Conservation (phyloP, 2,329 filamentous ascomycete genomes). For the Fusarium sp. region DNA sequence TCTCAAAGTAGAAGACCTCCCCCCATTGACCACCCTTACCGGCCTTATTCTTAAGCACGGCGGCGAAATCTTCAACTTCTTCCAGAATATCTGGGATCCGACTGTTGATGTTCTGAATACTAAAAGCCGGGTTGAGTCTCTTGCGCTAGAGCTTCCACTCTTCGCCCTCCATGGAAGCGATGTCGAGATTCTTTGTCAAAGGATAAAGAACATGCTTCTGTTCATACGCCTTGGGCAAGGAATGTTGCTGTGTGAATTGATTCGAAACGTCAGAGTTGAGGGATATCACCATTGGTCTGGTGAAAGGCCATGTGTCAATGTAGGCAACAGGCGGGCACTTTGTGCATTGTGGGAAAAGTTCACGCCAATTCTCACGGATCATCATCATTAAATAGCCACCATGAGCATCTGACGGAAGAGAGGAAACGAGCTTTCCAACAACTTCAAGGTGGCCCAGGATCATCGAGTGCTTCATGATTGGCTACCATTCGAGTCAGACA, state of each 20-base stretch:
- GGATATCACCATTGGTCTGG: conserved; percentile 27
- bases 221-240: conserved; percentile 43
- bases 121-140: conserved; percentile 53
- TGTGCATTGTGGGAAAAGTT: conserved; percentile 33
- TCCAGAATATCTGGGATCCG: conserved; percentile 53
- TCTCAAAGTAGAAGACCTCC: conserved; percentile 48
- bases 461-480: conserved; percentile 39
- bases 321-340: conserved; percentile 45
- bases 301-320: conserved; percentile 48
- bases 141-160: conserved; percentile 47
- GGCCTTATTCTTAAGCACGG: conserved; percentile 16
- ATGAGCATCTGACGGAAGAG: conserved; percentile 31
- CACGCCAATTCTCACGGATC: conserved; percentile 31
- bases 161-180: conserved; percentile 48
- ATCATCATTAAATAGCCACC: conserved; percentile 27
- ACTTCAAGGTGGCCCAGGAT: conserved; percentile 32
- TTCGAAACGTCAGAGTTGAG: conserved; percentile 34
- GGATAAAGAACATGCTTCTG: conserved; percentile 45
- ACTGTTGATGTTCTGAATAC: conserved; percentile 50
- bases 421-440: conserved; percentile 15
- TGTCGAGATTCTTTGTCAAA: conserved; percentile 48
- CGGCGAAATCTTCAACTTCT: conserved; percentile 53
- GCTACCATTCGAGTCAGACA: conserved; percentile 8
- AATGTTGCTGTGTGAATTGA: conserved; percentile 40
- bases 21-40: conserved; percentile 21